phyloP scores from a whole-genome alignment of 805 yeast species.

The Yamadazyma ubonensis region DNA sequence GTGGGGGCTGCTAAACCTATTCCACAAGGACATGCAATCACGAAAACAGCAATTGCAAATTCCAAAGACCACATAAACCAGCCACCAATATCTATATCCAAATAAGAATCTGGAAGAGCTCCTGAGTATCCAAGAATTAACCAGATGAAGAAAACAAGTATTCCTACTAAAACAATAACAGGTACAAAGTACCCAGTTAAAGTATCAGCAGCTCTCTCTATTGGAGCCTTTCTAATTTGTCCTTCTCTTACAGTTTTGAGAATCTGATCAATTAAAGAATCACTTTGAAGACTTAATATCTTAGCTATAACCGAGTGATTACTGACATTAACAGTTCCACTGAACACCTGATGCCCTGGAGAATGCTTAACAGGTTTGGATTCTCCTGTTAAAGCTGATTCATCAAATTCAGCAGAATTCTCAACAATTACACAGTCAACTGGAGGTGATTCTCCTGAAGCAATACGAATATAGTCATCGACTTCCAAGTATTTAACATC shows the following conservation, averaged over 20 bases:
- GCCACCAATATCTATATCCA: constrained; percentile 67
- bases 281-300: constrained; percentile 58
- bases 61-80: constrained; percentile 78
- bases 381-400: constrained; percentile 63
- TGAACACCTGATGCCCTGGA: constrained; percentile 65
- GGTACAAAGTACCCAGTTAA: constrained; percentile 77
- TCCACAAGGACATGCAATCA: constrained; percentile 85
- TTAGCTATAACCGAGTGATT: constrained; percentile 52
- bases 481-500: constrained; percentile 48
- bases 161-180: constrained; percentile 56
- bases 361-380: constrained; percentile 55
- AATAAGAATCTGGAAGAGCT: constrained; percentile 50
- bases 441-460: constrained; percentile 61
- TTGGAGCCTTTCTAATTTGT: constrained; percentile 69
- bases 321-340: constrained; percentile 72
- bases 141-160: constrained; percentile 71
- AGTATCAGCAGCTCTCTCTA: constrained; percentile 66
- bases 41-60: constrained; percentile 77
- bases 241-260: constrained; percentile 71
- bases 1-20: constrained; percentile 85
- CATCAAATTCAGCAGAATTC: constrained; percentile 54
- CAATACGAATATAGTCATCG: constrained; percentile 49
- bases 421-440: constrained; percentile 52
- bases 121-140: constrained; percentile 55
- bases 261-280: constrained; percentile 67